Evolutionary conservation across 2,329 filamentous ascomycete genomes (phyloP).

Genomic region (Fusarium circinatum): DNA sequence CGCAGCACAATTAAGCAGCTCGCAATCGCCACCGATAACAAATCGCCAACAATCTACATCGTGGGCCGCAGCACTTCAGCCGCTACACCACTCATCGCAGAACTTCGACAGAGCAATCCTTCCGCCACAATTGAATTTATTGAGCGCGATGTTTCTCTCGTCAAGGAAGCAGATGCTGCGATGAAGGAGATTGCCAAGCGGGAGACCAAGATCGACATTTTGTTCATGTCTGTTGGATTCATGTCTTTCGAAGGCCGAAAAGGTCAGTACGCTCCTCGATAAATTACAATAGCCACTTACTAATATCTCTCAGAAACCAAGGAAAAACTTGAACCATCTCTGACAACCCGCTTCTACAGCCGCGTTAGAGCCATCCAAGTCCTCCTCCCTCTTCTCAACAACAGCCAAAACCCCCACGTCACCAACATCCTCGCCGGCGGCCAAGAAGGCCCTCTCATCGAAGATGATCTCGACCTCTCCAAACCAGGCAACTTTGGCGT

Average conservation of each 20-base stretch:
- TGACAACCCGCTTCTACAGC: slow-evolving; percentile 66
- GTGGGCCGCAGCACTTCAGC: slow-evolving; percentile 55
- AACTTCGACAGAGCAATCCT: slow-evolving; percentile 55
- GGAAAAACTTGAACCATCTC: slow-evolving; percentile 65
- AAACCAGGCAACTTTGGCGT: slow-evolving; percentile 49
- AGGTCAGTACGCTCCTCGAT: background rate
- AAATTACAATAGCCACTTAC: fast-evolving
- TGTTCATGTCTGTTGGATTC: slow-evolving; percentile 56
- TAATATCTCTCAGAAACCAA: slow-evolving; percentile 54
- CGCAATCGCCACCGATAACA: slow-evolving; percentile 3
- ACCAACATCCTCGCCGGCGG: slow-evolving; percentile 61
- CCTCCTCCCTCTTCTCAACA: slow-evolving; percentile 63
- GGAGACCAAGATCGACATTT: slow-evolving; percentile 56
- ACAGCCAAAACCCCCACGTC: slow-evolving; percentile 55
- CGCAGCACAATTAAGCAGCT: slow-evolving; percentile 25
- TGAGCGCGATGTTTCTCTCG: slow-evolving; percentile 58
- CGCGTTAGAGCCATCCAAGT: slow-evolving; percentile 66
- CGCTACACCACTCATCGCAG: slow-evolving; percentile 51
- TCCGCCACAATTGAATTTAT: slow-evolving; percentile 58
- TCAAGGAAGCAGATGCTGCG: slow-evolving; percentile 61
- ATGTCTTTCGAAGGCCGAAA: slow-evolving; percentile 37
- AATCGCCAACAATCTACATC: slow-evolving; percentile 50
- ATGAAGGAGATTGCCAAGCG: slow-evolving; percentile 52
- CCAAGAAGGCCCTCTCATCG: slow-evolving; percentile 57
- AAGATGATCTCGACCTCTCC: slow-evolving; percentile 57